Evolutionary conservation across 176 grass and related monocot species (phyloP).

Genomic region (Puccinellia tenuiflora): DNA sequence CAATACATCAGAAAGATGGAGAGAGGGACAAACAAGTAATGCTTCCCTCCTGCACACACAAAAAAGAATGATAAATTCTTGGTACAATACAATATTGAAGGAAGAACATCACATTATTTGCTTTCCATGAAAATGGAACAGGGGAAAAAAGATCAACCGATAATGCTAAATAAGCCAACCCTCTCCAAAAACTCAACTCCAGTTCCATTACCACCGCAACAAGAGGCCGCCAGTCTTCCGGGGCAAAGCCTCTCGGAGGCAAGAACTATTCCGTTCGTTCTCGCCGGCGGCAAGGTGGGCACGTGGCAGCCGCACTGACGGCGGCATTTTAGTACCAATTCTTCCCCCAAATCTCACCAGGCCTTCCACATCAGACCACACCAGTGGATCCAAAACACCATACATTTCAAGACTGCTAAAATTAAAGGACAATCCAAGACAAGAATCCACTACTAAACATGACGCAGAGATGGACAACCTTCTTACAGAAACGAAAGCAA

Average conservation of each 20-base stretch:
- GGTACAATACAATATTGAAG: not conserved
- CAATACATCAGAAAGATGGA: conserved; percentile 9
- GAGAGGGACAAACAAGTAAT: not conserved
- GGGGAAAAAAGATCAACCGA: not conserved
- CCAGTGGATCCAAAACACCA: not conserved
- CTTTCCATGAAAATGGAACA: not conserved
- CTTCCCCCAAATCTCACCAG: not conserved
- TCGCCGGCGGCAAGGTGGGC: not conserved
- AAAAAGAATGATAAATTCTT: not conserved
- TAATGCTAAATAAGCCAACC: not conserved
- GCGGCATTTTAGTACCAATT: not conserved
- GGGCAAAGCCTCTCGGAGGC: not conserved
- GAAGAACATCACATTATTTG: not conserved
- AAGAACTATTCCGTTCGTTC: not conserved
- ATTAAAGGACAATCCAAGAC: not conserved
- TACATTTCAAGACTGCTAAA: not conserved
- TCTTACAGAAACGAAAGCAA: not conserved
- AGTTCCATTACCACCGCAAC: not conserved
- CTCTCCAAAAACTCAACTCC: not conserved
- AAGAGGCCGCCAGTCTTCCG: not conserved
- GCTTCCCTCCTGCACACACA: conserved; percentile 6
- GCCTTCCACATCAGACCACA: not conserved
- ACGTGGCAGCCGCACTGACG: not conserved
- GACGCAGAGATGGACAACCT: not conserved
- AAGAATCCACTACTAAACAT: not conserved